Evolutionary conservation across 495 filamentous ascomycete genomes (phyloP).

Genomic region (Chaetomium fimeti): DNA sequence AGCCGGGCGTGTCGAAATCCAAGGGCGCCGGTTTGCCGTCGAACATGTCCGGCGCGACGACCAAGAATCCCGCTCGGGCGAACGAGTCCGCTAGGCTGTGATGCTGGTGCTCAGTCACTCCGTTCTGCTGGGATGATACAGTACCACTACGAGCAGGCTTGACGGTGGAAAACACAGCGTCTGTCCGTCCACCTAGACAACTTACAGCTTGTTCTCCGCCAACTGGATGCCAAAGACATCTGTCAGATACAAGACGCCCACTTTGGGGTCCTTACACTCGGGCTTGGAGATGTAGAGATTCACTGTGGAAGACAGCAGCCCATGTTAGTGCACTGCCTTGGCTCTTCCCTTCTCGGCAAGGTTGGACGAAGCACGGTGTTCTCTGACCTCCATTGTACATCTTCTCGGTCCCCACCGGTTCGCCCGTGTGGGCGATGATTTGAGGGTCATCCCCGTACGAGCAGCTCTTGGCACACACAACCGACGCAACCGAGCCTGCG

Average conservation of each 20-base stretch:
- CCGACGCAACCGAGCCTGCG: neutral
- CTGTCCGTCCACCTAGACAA: too few relatives aligned
- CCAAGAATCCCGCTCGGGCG: slow-evolving; percentile 11
- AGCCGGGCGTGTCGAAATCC: slow-evolving; percentile 10
- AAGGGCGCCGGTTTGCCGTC: slow-evolving; percentile 5
- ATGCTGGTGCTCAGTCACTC: neutral
- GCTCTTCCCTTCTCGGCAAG: neutral
- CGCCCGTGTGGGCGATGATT: slow-evolving; percentile 13
- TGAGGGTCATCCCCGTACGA: neutral
- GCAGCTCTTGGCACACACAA: slow-evolving; percentile 5
- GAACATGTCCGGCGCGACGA: slow-evolving; percentile 14
- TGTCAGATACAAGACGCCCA: slow-evolving; percentile 11
- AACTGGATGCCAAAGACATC: slow-evolving; percentile 14
- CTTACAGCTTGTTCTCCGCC: slow-evolving; percentile 10
- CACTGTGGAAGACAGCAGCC: neutral
- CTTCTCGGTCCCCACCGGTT: slow-evolving; percentile 1
- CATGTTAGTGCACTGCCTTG: neutral
- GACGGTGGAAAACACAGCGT: too few relatives aligned
- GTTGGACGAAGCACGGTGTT: neutral
- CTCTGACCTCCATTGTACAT: slow-evolving; percentile 14
- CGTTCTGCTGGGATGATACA: neutral
- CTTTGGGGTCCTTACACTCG: neutral
- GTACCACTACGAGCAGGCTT: neutral
- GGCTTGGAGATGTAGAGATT: slow-evolving; percentile 14
- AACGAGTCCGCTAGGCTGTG: slow-evolving; percentile 17